Evolutionary conservation across 1,139 yeast genomes (phyloP).

Genomic region (Yamadazyma triangularis): DNA sequence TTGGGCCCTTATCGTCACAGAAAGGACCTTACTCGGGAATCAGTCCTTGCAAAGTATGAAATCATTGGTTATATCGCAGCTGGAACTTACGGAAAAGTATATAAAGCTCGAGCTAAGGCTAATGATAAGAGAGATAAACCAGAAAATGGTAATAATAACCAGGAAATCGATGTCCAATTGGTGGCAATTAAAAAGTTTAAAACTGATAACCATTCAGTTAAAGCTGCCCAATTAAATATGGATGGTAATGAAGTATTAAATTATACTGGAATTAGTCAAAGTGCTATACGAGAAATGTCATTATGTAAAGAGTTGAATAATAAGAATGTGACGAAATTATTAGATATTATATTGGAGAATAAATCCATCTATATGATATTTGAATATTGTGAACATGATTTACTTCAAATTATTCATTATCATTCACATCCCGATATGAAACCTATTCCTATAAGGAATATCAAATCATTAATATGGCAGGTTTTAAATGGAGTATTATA

Average conservation of each 20-base stretch:
- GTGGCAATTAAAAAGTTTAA: constrained; percentile 95
- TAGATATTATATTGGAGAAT: constrained; percentile 84
- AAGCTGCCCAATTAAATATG: constrained; percentile 35
- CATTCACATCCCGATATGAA: constrained; percentile 87
- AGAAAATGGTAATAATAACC: constrained; percentile 6
- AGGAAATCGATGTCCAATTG: constrained; percentile 22
- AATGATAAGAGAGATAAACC: constrained; percentile 20
- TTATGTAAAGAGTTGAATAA: constrained; percentile 84
- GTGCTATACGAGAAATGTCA: constrained; percentile 96
- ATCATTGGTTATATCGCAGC: constrained; percentile 96
- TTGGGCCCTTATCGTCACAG: constrained; percentile 71
- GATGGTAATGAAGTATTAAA: constrained; percentile 74
- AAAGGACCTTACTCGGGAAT: constrained; percentile 62
- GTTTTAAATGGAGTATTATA: constrained; percentile 87
- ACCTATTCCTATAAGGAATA: constrained; percentile 70
- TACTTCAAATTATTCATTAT: constrained; percentile 86
- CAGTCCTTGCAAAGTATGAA: constrained; percentile 78
- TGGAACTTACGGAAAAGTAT: constrained; percentile 96
- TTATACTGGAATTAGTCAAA: constrained; percentile 93
- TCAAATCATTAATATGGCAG: constrained; percentile 88
- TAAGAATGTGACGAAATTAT: constrained; percentile 71
- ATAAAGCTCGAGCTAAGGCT: constrained; percentile 62
- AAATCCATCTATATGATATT: constrained; percentile 92
- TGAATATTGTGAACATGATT: constrained; percentile 93
- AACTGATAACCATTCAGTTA: constrained; percentile 69